These are phyloP conservation scores for Nepenthes alata DNA, from an alignment of 179 eudicot genomes.

Conservation along the genomic window DNA sequence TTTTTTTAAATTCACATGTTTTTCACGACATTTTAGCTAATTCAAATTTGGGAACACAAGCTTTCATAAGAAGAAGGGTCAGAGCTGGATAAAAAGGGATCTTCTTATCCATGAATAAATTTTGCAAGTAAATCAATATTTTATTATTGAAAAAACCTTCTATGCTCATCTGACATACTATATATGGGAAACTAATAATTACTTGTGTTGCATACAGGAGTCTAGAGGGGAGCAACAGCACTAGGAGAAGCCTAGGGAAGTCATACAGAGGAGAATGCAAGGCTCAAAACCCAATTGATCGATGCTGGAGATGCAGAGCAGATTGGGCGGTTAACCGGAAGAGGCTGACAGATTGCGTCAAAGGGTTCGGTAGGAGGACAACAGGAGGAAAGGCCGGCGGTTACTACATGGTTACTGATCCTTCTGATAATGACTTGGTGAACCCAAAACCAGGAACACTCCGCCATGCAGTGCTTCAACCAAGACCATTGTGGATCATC, in stretches of 20 bases:
- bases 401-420: constrained; percentile 43
- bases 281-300: constrained; percentile 70
- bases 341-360: constrained; percentile 43
- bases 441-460: constrained; percentile 73
- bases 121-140: not conserved
- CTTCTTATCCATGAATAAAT: not conserved
- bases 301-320: constrained; percentile 63
- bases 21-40: not conserved
- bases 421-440: constrained; percentile 30
- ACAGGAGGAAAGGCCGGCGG: constrained; percentile 56
- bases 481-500: constrained; percentile 64
- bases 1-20: too few relatives aligned
- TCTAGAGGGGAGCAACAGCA: constrained; percentile 1
- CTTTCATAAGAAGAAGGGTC: not conserved
- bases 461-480: constrained; percentile 50
- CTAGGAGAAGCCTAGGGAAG: constrained; percentile 1
- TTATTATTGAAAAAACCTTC: too few relatives aligned
- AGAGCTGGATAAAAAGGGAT: not conserved
- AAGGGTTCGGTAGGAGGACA: constrained; percentile 53
- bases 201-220: not conserved
- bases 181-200: too few relatives aligned
- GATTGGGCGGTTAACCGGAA: constrained; percentile 54
- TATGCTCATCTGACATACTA: too few relatives aligned
- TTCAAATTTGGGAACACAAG: not conserved
- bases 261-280: constrained; percentile 32